Evolutionary conservation across 73 alveolate species (phyloP).

Genomic region (Halteria grandinella): DNA sequence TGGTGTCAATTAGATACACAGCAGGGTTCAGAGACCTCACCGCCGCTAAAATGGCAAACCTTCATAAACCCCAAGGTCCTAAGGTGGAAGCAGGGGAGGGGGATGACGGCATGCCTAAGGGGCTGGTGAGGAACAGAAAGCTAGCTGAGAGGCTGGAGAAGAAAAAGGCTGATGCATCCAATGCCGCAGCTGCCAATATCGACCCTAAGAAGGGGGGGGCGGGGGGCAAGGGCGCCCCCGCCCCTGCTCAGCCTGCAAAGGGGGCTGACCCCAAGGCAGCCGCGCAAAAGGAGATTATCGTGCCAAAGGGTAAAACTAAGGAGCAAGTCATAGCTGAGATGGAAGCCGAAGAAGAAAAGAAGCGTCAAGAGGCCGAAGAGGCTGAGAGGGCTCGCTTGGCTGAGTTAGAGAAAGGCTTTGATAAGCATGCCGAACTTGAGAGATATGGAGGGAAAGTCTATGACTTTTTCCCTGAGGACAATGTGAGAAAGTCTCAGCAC

Average conservation of each 20-base stretch:
- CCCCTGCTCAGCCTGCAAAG: slow-evolving; percentile 78
- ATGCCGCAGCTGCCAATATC: slow-evolving; percentile 64
- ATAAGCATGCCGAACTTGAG: slow-evolving; percentile 78
- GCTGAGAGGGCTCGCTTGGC: slow-evolving; percentile 67
- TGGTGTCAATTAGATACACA: slow-evolving; percentile 42
- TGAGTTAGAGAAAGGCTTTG: slow-evolving; percentile 82
- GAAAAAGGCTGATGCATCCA: slow-evolving; percentile 65
- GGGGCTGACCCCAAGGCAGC: slow-evolving; percentile 85
- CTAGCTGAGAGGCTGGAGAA: slow-evolving; percentile 49
- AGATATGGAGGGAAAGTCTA: slow-evolving; percentile 82
- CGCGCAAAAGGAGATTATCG: slow-evolving; percentile 70
- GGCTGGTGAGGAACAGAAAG: slow-evolving; percentile 52
- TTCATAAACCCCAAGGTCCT: background rate
- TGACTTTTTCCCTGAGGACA: slow-evolving; percentile 72
- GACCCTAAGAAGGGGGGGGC: slow-evolving; percentile 80
- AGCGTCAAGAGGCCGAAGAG: slow-evolving; percentile 80
- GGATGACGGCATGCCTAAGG: too few relatives aligned
- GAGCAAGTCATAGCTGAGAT: slow-evolving; percentile 72
- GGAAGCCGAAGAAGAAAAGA: slow-evolving; percentile 84
- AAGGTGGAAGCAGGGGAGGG: slow-evolving; percentile 16
- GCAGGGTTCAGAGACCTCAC: slow-evolving; percentile 55
- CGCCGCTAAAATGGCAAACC: slow-evolving; percentile 39
- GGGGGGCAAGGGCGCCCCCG: slow-evolving; percentile 64
- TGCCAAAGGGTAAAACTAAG: slow-evolving; percentile 72
- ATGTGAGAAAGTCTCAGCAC: slow-evolving; percentile 80